Conservation (phyloP, 495 filamentous ascomycete genomes). For the Tuber borchii region DNA sequence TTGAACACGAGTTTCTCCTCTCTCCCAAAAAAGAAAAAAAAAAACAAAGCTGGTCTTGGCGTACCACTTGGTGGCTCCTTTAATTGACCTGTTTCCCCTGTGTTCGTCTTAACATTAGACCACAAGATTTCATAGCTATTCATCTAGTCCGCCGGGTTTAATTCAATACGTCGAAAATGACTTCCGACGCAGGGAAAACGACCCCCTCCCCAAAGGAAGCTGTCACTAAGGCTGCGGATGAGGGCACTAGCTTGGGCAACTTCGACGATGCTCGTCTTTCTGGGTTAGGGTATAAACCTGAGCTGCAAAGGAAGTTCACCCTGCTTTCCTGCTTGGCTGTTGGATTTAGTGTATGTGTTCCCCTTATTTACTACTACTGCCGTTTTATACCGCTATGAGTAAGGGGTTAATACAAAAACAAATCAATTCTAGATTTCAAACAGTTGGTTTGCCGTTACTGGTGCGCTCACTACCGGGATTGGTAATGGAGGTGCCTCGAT, state of each 20-base stretch:
- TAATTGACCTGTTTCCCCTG: background rate
- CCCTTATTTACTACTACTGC: background rate
- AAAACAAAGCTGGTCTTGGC: background rate
- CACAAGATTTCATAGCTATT: background rate
- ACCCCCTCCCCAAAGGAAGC: background rate
- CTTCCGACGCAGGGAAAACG: background rate
- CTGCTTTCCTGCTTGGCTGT: slow-evolving; percentile 31
- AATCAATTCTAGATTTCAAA: slow-evolving; percentile 24
- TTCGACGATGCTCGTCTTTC: slow-evolving; percentile 23
- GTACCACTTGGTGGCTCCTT: background rate
- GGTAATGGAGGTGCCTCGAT: slow-evolving; percentile 26
- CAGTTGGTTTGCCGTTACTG: slow-evolving; percentile 32
- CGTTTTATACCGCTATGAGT: background rate
- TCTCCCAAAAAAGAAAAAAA: background rate
- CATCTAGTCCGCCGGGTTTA: background rate
- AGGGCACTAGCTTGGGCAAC: background rate
- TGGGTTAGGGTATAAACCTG: slow-evolving; percentile 32
- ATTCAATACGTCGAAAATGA: background rate
- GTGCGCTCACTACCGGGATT: slow-evolving; percentile 28
- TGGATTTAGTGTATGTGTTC: slow-evolving; percentile 28
- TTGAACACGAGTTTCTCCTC: background rate
- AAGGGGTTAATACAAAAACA: background rate
- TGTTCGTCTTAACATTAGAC: background rate
- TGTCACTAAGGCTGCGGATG: background rate
- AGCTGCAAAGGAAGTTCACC: slow-evolving; percentile 34